Percentiles rank a stretch among this genome's conserved stretches.
phyloP scores from a whole-genome alignment of 1,284 basidiomycete genomes.

The Erythrobasidium hasegawianum region DNA sequence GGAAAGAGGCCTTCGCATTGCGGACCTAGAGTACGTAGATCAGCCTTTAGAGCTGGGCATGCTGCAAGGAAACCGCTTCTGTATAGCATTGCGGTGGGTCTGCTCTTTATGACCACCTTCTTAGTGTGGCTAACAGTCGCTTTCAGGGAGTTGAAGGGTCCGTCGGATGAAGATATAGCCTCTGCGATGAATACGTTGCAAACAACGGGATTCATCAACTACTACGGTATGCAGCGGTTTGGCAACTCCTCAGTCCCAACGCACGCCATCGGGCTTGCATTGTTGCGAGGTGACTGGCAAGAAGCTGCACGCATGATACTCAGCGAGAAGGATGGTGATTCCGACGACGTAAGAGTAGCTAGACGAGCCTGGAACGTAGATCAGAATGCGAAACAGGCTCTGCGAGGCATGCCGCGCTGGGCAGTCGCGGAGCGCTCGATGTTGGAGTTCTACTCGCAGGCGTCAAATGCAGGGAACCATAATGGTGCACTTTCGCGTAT shows the following conservation, averaged over 20 bases:
- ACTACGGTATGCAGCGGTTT: slow-evolving; percentile 98
- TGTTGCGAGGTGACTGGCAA: slow-evolving; percentile 85
- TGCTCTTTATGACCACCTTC: not conserved
- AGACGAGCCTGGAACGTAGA: slow-evolving; percentile 77
- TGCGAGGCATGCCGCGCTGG: slow-evolving; percentile 76
- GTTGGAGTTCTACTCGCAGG: slow-evolving; percentile 81
- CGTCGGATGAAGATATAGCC: slow-evolving; percentile 67
- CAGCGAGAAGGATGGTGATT: slow-evolving; percentile 76
- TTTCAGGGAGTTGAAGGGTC: slow-evolving; percentile 75
- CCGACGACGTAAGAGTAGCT: slow-evolving; percentile 74
- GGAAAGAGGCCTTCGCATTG: slow-evolving; percentile 84
- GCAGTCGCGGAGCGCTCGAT: slow-evolving; percentile 89
- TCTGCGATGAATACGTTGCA: slow-evolving; percentile 75
- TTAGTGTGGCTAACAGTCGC: not conserved
- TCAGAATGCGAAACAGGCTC: slow-evolving; percentile 67
- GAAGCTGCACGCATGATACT: slow-evolving; percentile 78
- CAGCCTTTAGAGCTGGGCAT: slow-evolving; percentile 82
- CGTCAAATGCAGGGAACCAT: slow-evolving; percentile 65
- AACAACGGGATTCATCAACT: slow-evolving; percentile 90
- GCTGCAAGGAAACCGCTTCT: slow-evolving; percentile 91
- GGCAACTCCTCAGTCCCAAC: slow-evolving; percentile 94
- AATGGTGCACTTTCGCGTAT: slow-evolving; percentile 82
- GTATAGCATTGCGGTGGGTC: slow-evolving; percentile 82
- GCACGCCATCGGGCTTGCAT: slow-evolving; percentile 83
- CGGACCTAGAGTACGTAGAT: slow-evolving; percentile 80